phyloP scores from a whole-genome alignment of 176 grass and related monocot species.

The Saccharum officinarum region DNA sequence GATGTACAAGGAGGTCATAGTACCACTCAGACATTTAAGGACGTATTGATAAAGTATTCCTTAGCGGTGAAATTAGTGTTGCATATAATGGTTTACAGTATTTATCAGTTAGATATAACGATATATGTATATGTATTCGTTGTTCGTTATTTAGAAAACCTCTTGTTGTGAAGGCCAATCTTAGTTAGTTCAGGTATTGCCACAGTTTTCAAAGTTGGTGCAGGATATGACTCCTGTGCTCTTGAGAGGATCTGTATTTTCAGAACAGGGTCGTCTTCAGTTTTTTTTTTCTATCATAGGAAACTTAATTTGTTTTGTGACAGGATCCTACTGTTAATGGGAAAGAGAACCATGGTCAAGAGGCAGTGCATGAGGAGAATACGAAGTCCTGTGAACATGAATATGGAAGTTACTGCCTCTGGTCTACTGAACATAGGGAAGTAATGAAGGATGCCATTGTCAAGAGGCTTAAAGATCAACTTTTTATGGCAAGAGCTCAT shows the following conservation, averaged over 20 bases:
- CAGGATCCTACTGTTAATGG: conserved; percentile 14
- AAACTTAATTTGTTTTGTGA: not conserved
- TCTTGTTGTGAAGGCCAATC: not conserved
- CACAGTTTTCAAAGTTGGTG: not conserved
- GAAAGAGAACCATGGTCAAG: conserved; percentile 25
- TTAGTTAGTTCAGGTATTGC: not conserved
- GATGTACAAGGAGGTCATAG: no score
- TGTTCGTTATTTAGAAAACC: not conserved
- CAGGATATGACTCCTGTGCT: not conserved
- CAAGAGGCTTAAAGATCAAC: conserved; percentile 75
- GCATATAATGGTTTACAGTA: not conserved
- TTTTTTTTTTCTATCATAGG: no score
- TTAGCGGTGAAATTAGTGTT: not conserved
- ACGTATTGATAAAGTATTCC: not conserved
- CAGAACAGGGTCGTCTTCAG: not conserved
- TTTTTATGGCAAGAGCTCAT: conserved; percentile 76
- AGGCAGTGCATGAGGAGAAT: conserved; percentile 13
- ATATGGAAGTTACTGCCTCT: conserved; percentile 80
- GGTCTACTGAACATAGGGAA: conserved; percentile 78
- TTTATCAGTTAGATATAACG: no score
- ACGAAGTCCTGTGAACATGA: conserved; percentile 63
- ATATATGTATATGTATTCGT: not conserved
- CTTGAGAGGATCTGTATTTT: not conserved
- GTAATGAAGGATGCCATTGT: conserved; percentile 65
- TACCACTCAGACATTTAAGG: no score